These are phyloP conservation scores for Phoenix roebelenii DNA, from an alignment of 176 grass and related monocot species.

Conservation along the genomic window DNA sequence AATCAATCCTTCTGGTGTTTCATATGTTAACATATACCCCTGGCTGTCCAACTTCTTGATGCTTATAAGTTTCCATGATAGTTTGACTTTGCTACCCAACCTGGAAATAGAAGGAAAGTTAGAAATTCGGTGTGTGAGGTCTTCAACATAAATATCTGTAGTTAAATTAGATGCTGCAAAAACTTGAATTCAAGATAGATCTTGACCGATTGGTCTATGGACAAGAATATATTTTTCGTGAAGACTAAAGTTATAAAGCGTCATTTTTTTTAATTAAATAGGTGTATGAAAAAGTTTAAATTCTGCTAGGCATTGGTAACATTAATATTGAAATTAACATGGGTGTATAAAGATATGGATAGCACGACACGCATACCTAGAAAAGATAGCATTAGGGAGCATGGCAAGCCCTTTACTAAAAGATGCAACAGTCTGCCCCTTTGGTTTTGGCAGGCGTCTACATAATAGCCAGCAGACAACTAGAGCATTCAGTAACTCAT, in stretches of 20 bases:
- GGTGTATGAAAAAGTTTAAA: no score
- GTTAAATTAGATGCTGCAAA: no score
- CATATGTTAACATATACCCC: slow-evolving; percentile 66
- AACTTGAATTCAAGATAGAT: no score
- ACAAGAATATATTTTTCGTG: no score
- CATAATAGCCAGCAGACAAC: slow-evolving; percentile 9
- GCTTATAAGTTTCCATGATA: slow-evolving; percentile 83
- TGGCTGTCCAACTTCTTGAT: slow-evolving; percentile 63
- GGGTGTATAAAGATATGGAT: no score
- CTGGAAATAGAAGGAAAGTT: slow-evolving; percentile 31
- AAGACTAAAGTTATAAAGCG: no score
- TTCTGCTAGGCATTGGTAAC: no score
- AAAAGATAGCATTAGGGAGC: slow-evolving; percentile 82
- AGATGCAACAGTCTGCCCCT: slow-evolving; percentile 94
- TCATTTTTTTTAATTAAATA: no score
- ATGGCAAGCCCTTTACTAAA: slow-evolving; percentile 82
- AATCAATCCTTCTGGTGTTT: slow-evolving; percentile 62
- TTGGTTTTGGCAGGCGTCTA: slow-evolving; percentile 66
- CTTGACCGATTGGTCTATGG: no score
- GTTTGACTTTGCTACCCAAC: slow-evolving; percentile 77
- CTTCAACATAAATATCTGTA: no score
- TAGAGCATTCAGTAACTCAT: neutral
- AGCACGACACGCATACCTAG: slow-evolving; percentile 39
- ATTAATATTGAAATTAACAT: no score
- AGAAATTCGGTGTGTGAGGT: no score